These are phyloP conservation scores for Cinchona pubescens DNA, from an alignment of 257 asterid genomes.

Conservation along the genomic window DNA sequence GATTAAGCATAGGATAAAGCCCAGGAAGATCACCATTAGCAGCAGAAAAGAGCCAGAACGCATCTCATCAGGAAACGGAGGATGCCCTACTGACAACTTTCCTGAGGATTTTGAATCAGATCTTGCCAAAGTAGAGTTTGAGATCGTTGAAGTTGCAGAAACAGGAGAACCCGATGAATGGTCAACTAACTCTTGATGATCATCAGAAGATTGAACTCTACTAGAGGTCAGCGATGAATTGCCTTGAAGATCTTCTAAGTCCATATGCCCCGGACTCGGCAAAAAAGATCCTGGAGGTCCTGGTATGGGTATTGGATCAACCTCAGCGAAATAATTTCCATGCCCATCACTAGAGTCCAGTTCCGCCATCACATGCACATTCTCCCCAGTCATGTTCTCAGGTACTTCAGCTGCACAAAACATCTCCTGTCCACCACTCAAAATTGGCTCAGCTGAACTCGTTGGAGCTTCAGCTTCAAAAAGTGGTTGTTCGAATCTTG, in stretches of 20 bases:
- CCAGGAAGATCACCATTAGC: constrained; percentile 31
- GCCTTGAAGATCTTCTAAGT: constrained; percentile 76
- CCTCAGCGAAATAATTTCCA: constrained; percentile 60
- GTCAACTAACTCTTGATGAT: constrained; percentile 56
- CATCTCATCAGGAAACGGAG: constrained; percentile 28
- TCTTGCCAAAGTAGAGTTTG: constrained; percentile 52
- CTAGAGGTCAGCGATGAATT: constrained; percentile 70
- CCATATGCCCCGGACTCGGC: constrained; percentile 83
- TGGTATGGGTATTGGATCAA: constrained; percentile 83
- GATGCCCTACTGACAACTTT: constrained; percentile 25
- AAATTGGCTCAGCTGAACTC: constrained; percentile 37
- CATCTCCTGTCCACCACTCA: constrained; percentile 48
- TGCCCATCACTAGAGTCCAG: constrained; percentile 41
- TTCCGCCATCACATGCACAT: constrained; percentile 29
- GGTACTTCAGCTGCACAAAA: constrained; percentile 35
- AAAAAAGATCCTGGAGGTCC: constrained; percentile 95
- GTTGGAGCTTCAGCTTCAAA: constrained; percentile 26
- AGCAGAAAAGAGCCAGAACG: constrained; percentile 25
- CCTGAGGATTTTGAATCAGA: constrained; percentile 41
- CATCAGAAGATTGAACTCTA: constrained; percentile 71
- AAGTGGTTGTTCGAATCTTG: constrained; percentile 28
- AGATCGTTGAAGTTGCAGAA: constrained; percentile 53
- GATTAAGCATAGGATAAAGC: constrained; percentile 35
- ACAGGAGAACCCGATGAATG: constrained; percentile 71
- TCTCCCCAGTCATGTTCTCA: constrained; percentile 28